Percentiles rank a stretch among this genome's conserved stretches.
These are phyloP conservation scores for Aspergillus quadrilineatus DNA, from an alignment of 2,329 filamentous ascomycete genomes.

Conservation along the genomic window DNA sequence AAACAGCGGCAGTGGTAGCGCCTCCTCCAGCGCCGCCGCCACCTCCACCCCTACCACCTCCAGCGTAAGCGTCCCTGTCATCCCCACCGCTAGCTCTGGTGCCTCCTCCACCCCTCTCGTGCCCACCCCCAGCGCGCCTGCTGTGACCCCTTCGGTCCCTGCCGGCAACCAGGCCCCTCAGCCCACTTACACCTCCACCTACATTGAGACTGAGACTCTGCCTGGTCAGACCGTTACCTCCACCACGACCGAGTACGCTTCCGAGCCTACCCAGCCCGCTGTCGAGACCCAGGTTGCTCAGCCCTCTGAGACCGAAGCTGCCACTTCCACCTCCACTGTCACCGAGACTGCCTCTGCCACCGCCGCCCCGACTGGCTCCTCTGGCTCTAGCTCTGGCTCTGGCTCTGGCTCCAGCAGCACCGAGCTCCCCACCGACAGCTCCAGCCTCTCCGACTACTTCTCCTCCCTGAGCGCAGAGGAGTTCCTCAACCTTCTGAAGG, in stretches of 20 bases:
- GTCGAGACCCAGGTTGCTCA: background rate
- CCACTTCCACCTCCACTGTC: slow-evolving; percentile 14
- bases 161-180: slow-evolving; percentile 15
- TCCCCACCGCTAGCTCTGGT: background rate
- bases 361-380: slow-evolving; percentile 7
- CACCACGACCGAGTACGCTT: slow-evolving; percentile 1
- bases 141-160: slow-evolving; percentile 13
- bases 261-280: background rate
- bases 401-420: slow-evolving; percentile 11
- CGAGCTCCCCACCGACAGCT: slow-evolving; percentile 19
- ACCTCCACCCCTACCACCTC: slow-evolving; percentile 11
- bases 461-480: slow-evolving; percentile 32
- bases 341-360: slow-evolving; percentile 7
- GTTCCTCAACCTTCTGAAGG: slow-evolving; percentile 29
- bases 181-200: slow-evolving; percentile 13
- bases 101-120: background rate
- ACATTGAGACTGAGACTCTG: slow-evolving; percentile 11
- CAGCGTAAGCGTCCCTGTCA: background rate
- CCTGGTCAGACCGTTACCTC: slow-evolving; percentile 3
- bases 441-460: slow-evolving; percentile 29
- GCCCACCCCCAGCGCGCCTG: slow-evolving; percentile 7
- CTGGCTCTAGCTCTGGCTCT: slow-evolving; percentile 13
- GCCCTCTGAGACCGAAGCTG: background rate
- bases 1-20: slow-evolving; percentile 14
- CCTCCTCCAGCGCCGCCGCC: slow-evolving; percentile 16